phyloP scores from a whole-genome alignment of 2,329 filamentous ascomycete species.

The Graphium sp. region DNA sequence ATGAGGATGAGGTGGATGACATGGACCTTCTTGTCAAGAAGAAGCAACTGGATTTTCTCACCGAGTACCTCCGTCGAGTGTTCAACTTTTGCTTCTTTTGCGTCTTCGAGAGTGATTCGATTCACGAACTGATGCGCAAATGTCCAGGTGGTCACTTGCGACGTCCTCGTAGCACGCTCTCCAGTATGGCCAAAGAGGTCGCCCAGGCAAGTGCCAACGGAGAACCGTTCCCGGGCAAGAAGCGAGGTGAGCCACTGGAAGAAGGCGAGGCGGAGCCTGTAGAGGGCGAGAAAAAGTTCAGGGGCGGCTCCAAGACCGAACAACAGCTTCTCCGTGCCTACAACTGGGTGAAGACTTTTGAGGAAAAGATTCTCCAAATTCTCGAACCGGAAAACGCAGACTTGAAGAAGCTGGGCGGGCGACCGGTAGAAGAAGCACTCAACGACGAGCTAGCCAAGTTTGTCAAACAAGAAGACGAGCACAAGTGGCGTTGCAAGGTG shows the following conservation, averaged over 20 bases:
- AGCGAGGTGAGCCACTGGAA: constrained; percentile 47
- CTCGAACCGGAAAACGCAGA: constrained; percentile 81
- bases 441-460: constrained; percentile 74
- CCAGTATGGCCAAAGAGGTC: constrained; percentile 65
- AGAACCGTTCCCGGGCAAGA: constrained; percentile 71
- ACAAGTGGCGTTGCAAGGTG: constrained; percentile 92
- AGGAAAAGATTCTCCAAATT: constrained; percentile 88
- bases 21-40: constrained; percentile 83
- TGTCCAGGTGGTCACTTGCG: constrained; percentile 95
- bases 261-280: constrained; percentile 31
- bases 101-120: constrained; percentile 94
- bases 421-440: constrained; percentile 67
- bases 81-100: constrained; percentile 99
- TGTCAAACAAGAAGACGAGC: constrained; percentile 94
- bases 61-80: constrained; percentile 90
- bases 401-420: constrained; percentile 79
- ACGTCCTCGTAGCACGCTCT: constrained; percentile 73
- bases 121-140: constrained; percentile 89
- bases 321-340: constrained; percentile 88
- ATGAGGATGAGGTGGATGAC: constrained; percentile 76
- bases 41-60: constrained; percentile 89
- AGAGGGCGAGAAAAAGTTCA: constrained; percentile 53
- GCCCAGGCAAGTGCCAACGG: constrained; percentile 72
- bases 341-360: constrained; percentile 98
- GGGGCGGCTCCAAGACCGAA: constrained; percentile 59